phyloP scores from a whole-genome alignment of 2,329 filamentous ascomycete genomes.

The Colletotrichum truncatum region DNA sequence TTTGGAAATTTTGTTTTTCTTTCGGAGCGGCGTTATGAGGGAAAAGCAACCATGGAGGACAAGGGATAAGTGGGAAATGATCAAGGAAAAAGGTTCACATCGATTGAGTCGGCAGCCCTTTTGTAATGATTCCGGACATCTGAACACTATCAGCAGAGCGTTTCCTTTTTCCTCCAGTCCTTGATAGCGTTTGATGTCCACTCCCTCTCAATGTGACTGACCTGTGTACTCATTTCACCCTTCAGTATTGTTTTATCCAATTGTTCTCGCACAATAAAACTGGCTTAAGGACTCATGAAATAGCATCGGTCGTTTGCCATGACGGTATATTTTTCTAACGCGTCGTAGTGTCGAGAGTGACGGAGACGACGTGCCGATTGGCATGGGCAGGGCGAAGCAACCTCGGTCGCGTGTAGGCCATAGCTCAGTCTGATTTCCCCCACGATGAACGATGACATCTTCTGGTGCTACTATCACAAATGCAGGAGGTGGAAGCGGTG shows the following conservation, averaged over 20 bases:
- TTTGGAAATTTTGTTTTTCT: neutral
- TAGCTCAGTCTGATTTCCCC: neutral
- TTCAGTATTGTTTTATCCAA: neutral
- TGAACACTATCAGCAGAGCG: neutral
- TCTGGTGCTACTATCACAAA: conserved; percentile 11
- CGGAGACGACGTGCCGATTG: conserved; percentile 18
- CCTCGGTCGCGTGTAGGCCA: neutral
- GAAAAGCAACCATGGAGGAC: conserved; percentile 19
- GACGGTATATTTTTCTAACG: neutral
- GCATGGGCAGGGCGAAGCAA: conserved; percentile 11
- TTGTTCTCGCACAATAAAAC: neutral
- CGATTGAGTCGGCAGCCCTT: neutral
- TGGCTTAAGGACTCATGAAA: neutral
- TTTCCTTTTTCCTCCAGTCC: neutral
- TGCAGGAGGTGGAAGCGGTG: conserved; percentile 16
- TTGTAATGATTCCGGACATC: neutral
- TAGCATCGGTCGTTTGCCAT: neutral
- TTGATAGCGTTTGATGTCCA: neutral
- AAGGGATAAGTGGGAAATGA: conserved; percentile 10
- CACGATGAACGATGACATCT: conserved; percentile 20
- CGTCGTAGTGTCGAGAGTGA: neutral
- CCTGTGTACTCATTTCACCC: neutral
- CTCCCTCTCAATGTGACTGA: neutral
- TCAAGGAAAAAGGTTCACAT: conserved; percentile 3
- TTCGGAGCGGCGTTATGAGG: conserved; percentile 14